These are phyloP conservation scores for Phylloporus sp. DNA, from an alignment of 768 basidiomycete genomes.

Conservation along the genomic window DNA sequence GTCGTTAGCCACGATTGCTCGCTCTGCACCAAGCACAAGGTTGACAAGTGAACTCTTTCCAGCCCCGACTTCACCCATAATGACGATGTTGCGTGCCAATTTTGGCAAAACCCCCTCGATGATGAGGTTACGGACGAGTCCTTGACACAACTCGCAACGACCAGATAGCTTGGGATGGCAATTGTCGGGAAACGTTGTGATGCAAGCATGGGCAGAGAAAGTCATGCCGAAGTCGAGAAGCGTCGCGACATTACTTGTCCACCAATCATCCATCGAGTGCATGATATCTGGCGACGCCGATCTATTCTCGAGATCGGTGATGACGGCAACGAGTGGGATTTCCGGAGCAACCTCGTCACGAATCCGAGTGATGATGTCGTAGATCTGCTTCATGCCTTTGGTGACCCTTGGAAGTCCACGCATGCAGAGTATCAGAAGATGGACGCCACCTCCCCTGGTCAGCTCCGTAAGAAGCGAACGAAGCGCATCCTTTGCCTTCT, in stretches of 20 bases:
- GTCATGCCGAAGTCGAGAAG: conserved; percentile 31
- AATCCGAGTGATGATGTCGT: conserved; percentile 18
- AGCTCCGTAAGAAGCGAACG: conserved; percentile 25
- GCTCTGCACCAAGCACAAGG: conserved; percentile 22
- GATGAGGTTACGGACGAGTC: conserved; percentile 13
- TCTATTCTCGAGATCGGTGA: conserved; percentile 33
- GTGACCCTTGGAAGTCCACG: conserved; percentile 24
- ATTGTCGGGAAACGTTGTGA: conserved; percentile 18
- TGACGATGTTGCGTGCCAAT: conserved; percentile 19
- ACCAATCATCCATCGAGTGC: conserved; percentile 36
- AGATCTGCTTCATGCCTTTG: conserved; percentile 26
- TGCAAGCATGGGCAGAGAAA: conserved; percentile 27
- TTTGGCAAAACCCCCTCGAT: conserved; percentile 19
- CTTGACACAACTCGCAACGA: conserved; percentile 16
- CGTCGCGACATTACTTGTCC: conserved; percentile 27
- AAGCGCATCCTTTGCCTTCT: conserved; percentile 22
- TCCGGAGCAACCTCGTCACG: conserved; percentile 16
- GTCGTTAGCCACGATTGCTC: conserved; percentile 13
- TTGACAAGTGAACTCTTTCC: conserved; percentile 29
- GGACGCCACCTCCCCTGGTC: conserved; percentile 14
- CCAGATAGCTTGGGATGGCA: conserved; percentile 21
- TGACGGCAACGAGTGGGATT: conserved; percentile 22
- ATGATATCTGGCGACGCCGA: conserved; percentile 13
- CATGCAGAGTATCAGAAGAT: conserved; percentile 26
- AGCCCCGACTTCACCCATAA: conserved; percentile 26